A percentile compares a stretch with the other conserved stretches of the same genome.
phyloP scores from a whole-genome alignment of 2,329 filamentous ascomycete genomes.

The Pseudogymnoascus pannorum region DNA sequence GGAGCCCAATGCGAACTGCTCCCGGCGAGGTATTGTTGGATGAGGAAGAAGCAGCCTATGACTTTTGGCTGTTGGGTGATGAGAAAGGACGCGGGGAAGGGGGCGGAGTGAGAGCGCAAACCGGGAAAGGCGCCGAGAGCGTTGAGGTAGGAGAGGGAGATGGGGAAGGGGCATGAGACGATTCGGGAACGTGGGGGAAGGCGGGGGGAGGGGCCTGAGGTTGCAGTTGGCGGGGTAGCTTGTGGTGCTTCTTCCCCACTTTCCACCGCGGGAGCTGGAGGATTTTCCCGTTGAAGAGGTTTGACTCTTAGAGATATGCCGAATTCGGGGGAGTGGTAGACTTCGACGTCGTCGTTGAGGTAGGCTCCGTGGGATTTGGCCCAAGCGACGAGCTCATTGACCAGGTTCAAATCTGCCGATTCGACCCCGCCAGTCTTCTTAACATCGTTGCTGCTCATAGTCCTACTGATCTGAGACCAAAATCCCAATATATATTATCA shows the following conservation, averaged over 20 bases:
- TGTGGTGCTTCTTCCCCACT: conserved; percentile 8
- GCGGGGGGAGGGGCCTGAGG: background rate
- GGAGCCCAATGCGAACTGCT: conserved; percentile 57
- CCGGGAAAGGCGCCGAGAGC: conserved; percentile 34
- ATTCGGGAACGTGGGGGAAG: conserved; percentile 27
- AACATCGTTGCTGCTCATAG: background rate
- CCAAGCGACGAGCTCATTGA: conserved; percentile 41
- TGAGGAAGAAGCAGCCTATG: conserved; percentile 59
- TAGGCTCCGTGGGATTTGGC: conserved; percentile 37
- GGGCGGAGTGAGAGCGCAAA: conserved; percentile 17
- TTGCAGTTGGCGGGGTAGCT: background rate
- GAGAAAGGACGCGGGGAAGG: conserved; percentile 47
- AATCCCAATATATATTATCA: background rate
- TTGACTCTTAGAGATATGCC: conserved; percentile 49
- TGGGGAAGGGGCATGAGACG: conserved; percentile 44
- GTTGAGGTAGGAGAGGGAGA: conserved; percentile 53
- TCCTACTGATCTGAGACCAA: background rate
- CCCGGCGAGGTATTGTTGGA: conserved; percentile 57
- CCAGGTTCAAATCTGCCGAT: conserved; percentile 44
- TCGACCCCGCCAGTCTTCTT: conserved; percentile 29
- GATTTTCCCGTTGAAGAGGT: conserved; percentile 17
- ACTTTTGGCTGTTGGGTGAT: conserved; percentile 47
- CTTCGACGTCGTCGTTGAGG: conserved; percentile 45
- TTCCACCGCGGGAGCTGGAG: conserved; percentile 32
- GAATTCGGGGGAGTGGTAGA: conserved; percentile 44